phyloP scores from a whole-genome alignment of 2,329 filamentous ascomycete species.

The Nemania serpens region DNA sequence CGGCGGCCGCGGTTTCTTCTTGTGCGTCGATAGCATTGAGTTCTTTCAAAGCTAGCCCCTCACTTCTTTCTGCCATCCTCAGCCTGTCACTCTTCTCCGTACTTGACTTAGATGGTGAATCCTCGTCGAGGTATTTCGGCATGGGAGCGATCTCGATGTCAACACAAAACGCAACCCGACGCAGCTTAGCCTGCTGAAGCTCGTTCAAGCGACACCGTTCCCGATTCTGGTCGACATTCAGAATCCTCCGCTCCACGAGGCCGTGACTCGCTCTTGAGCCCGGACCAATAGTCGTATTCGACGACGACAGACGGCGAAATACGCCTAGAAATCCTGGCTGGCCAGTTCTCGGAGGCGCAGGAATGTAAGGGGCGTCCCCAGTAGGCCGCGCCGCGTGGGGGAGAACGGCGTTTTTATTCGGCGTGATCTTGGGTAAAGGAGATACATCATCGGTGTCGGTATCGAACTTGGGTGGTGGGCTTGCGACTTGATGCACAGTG shows the following conservation, averaged over 20 bases:
- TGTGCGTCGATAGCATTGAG: conserved; percentile 65
- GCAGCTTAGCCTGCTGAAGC: conserved; percentile 77
- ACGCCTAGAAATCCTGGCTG: conserved; percentile 80
- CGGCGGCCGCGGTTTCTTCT: conserved; percentile 53
- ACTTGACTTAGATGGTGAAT: conserved; percentile 53
- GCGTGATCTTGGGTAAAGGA: conserved; percentile 53
- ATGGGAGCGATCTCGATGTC: conserved; percentile 95
- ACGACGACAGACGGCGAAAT: conserved; percentile 79
- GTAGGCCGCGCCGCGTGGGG: conserved; percentile 59
- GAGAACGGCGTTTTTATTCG: conserved; percentile 63
- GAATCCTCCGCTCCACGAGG: conserved; percentile 75
- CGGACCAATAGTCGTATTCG: conserved; percentile 55
- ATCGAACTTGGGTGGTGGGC: conserved; percentile 32
- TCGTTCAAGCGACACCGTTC: conserved; percentile 80
- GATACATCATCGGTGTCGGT: conserved; percentile 44
- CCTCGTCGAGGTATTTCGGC: conserved; percentile 73
- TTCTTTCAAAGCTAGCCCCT: conserved; percentile 75
- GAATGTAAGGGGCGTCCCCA: conserved; percentile 71
- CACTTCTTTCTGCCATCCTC: conserved; percentile 69
- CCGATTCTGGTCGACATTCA: conserved; percentile 83
- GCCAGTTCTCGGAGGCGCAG: conserved; percentile 71
- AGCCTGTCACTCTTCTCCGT: conserved; percentile 64
- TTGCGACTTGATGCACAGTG: conserved; percentile 24
- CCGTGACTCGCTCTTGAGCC: conserved; percentile 62
- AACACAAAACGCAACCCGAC: conserved; percentile 91